phyloP scores from a whole-genome alignment of 148 eudicot genomes.

The Rhododendron ferrugineum region DNA sequence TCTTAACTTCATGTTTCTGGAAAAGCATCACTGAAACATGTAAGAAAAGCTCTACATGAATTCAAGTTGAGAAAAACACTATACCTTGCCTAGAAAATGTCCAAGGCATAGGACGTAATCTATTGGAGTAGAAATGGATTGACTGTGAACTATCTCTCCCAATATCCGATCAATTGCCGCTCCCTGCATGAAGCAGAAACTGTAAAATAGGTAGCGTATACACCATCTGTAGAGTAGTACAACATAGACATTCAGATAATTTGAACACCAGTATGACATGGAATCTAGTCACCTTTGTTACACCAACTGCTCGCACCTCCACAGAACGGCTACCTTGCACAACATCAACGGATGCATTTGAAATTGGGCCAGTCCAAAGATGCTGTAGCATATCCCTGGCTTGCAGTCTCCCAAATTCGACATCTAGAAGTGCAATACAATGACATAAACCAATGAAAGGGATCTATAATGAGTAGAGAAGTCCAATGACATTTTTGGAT shows the following conservation, averaged over 20 bases:
- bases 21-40: neutral
- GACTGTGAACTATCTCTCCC: constrained; percentile 91
- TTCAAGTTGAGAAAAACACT: neutral
- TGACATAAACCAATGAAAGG: neutral
- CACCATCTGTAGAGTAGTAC: neutral
- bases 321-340: constrained; percentile 93
- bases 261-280: neutral
- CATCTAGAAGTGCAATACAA: constrained; percentile 37
- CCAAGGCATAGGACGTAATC: constrained; percentile 88
- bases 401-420: constrained; percentile 90
- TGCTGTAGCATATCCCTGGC: constrained; percentile 98
- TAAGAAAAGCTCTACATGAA: neutral
- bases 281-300: constrained; percentile 59
- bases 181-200: constrained; percentile 46
- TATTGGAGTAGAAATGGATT: constrained; percentile 75
- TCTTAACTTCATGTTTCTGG: neutral
- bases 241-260: neutral
- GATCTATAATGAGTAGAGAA: neutral
- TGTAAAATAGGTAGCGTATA: neutral
- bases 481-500: neutral
- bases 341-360: constrained; percentile 95
- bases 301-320: constrained; percentile 95
- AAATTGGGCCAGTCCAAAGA: constrained; percentile 99
- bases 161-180: constrained; percentile 86
- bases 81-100: constrained; percentile 87